Conservation (phyloP, 1,284 basidiomycete species). For the Exobasidium rhododendri region DNA sequence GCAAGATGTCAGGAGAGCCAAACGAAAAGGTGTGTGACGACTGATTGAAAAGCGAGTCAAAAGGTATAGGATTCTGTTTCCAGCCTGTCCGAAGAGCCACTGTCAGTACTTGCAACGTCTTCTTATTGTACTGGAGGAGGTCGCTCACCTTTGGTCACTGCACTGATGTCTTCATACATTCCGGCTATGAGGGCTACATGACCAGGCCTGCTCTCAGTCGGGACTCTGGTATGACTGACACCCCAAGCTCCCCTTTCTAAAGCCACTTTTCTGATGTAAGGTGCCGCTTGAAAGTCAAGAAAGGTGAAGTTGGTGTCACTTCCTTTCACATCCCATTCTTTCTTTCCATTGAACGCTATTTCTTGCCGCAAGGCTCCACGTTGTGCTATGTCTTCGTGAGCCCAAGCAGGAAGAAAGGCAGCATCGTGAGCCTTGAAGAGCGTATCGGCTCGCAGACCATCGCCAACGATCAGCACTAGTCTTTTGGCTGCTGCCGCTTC, state of each 20-base stretch:
- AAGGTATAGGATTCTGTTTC: slow-evolving; percentile 85
- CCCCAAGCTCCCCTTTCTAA: slow-evolving; percentile 70
- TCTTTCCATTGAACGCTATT: not conserved
- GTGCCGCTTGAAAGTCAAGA: slow-evolving; percentile 61
- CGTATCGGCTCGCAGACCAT: slow-evolving; percentile 72
- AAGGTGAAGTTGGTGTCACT: not conserved
- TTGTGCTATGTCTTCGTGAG: slow-evolving; percentile 10
- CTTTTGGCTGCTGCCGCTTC: slow-evolving; percentile 61
- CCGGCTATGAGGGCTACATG: slow-evolving; percentile 84
- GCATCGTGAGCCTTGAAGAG: slow-evolving; percentile 61
- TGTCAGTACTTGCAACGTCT: not conserved
- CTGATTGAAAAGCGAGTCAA: slow-evolving; percentile 85
- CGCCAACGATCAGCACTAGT: slow-evolving; percentile 76
- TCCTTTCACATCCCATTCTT: not conserved
- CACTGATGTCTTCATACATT: slow-evolving; percentile 89
- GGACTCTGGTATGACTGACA: slow-evolving; percentile 79
- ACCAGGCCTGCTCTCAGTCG: slow-evolving; percentile 82
- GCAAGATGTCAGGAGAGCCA: slow-evolving; percentile 83
- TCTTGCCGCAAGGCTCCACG: not conserved
- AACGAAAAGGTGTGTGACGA: slow-evolving; percentile 76
- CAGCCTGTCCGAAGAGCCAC: slow-evolving; percentile 61
- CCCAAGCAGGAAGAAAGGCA: slow-evolving; percentile 27
- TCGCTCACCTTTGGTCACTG: slow-evolving; percentile 70
- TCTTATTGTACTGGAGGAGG: no score
- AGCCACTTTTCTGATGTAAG: slow-evolving; percentile 69